Base-by-base conservation (phyloP, 495 filamentous ascomycete genomes). In the Hyaloscypha bicolor region DNA sequence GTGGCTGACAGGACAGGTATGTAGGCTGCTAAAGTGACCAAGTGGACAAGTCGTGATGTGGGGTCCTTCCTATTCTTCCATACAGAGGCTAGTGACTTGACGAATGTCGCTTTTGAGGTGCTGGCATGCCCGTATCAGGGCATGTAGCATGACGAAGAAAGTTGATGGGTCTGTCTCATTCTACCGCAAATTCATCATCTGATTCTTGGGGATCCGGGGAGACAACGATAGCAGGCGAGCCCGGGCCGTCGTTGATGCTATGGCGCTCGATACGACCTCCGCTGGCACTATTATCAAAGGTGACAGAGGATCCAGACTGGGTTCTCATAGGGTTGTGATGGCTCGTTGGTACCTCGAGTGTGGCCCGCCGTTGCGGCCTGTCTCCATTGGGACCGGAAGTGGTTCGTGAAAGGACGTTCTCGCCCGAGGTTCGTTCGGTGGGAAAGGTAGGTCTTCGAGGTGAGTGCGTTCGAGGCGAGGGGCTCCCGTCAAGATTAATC, bases 341-440 rank as follows among this genome's bases (percentile, higher is more conserved):
- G 16, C 8, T 48, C 11, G 42, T 60, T 55, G 68, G 65, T 8
- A 76, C 75, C 35, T 74, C 67, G 14, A 78, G 75, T 3, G 75
- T 78, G 35, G 75, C 72, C 0, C 73, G 71, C 65, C 76, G 68
- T 33, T 64, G 60, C 53, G 65, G 67, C 21, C 30, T 52, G n/a
- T 64, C 63, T 0, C 68, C 70, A 19, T 66, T 67, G 29, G 39
- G 31, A 33, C 22, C 32, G 55, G 57, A 8, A 61, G 55, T 37
- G 3, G 64, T 19, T 33, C 9, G 12, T 60, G 70, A 65, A 8
- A 16, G 29, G 58, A 35, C 59, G 55, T 55, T 55, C 35, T 67
- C 73, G 22, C 55, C 51, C 4, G 63, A 72, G 14, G 31, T 31
- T 51, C 58, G 61, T 55, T 52, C 71, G 2, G 32, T 37, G 3